Evolutionary conservation across 2,329 filamentous ascomycete genomes (phyloP).

Genomic region (Aurifilum marmelostoma): DNA sequence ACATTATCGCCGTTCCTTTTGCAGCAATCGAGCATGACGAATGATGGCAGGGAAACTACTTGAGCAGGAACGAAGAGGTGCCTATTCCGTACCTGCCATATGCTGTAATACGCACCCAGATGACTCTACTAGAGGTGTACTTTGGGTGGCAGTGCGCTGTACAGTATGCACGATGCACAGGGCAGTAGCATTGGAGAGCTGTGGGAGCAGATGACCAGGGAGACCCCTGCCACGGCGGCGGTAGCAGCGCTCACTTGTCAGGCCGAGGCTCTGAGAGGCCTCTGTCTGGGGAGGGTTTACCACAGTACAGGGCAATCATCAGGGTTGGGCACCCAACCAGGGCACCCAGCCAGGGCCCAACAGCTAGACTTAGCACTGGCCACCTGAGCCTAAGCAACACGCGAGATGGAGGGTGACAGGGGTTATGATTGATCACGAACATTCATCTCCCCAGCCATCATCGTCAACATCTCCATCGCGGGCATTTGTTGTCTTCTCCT

Average conservation of each 20-base stretch:
- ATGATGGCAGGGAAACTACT: no score
- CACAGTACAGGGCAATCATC: neutral
- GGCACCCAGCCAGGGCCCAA: neutral
- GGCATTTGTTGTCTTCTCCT: neutral
- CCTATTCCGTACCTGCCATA: neutral
- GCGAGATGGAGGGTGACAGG: constrained; percentile 13
- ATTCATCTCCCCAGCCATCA: constrained; percentile 19
- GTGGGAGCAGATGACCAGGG: neutral
- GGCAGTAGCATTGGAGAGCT: neutral
- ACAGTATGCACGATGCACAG: neutral
- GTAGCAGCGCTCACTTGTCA: neutral
- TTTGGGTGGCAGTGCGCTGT: neutral
- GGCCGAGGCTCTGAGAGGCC: neutral
- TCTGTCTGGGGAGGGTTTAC: neutral
- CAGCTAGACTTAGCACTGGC: neutral
- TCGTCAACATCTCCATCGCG: constrained; percentile 1
- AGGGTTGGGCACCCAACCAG: constrained; percentile 9
- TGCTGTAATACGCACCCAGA: no score
- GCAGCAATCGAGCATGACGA: neutral
- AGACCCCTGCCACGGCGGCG: neutral
- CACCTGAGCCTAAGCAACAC: constrained; percentile 1
- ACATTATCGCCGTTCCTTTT: neutral
- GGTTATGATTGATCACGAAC: constrained; percentile 15
- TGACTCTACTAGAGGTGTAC: no score
- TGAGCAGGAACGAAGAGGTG: neutral